Evolutionary conservation across 2,329 filamentous ascomycete species (phyloP).

Genomic region (Fusarium chuoi): DNA sequence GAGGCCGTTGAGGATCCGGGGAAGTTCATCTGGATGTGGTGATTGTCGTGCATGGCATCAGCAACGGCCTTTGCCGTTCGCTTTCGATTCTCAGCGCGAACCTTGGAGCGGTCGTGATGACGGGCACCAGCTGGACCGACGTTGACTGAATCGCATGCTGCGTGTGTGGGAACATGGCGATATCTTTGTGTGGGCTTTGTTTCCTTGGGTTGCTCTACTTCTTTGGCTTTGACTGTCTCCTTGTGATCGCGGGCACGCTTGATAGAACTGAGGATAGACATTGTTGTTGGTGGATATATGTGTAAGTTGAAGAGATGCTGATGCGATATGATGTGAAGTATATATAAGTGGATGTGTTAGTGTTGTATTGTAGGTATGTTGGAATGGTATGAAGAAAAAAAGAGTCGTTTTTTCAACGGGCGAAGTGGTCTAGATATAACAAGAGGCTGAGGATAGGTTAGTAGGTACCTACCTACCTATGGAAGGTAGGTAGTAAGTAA

Average conservation of each 20-base stretch:
- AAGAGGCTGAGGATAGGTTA: not conserved
- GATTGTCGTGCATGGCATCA: constrained; percentile 48
- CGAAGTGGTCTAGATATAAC: constrained; percentile 27
- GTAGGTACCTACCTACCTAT: no score
- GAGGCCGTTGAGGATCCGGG: constrained; percentile 50
- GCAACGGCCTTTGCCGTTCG: constrained; percentile 59
- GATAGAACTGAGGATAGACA: constrained; percentile 69
- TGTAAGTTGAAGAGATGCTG: not conserved
- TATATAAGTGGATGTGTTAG: not conserved
- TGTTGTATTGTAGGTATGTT: constrained; percentile 2
- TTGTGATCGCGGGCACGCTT: constrained; percentile 63
- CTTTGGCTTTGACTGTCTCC: constrained; percentile 63
- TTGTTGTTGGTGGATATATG: constrained; percentile 42
- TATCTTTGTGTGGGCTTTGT: constrained; percentile 58
- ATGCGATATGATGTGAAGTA: not conserved
- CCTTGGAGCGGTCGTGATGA: constrained; percentile 56
- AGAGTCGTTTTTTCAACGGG: not conserved
- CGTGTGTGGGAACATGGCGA: constrained; percentile 70
- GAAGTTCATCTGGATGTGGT: constrained; percentile 52
- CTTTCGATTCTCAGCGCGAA: constrained; percentile 62
- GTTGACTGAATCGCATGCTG: constrained; percentile 66
- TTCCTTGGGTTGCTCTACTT: constrained; percentile 58
- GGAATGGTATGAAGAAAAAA: not conserved
- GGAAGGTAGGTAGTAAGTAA: not conserved
- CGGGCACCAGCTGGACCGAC: constrained; percentile 64